Percentiles rank a stretch among this genome's conserved stretches.
These are phyloP conservation scores for Prillingera fragicola DNA, from an alignment of 1,284 basidiomycete genomes.

Conservation along the genomic window DNA sequence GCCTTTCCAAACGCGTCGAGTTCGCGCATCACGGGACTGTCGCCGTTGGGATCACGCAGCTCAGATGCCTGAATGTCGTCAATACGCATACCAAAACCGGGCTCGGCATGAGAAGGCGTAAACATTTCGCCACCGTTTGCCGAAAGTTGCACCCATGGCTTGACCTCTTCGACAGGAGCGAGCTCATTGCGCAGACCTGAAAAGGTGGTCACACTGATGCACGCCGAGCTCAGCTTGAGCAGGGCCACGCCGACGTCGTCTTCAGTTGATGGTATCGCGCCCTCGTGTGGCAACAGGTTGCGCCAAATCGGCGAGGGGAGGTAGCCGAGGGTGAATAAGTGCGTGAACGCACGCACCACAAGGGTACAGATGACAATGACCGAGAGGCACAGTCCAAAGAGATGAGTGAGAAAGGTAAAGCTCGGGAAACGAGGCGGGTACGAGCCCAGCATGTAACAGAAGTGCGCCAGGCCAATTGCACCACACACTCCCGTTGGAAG, in stretches of 20 bases:
- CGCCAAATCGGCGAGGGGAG: conserved; percentile 35
- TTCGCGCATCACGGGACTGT: conserved; percentile 26
- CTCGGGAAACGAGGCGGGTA: conserved; percentile 41
- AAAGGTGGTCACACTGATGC: conserved; percentile 41
- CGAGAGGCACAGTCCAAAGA: conserved; percentile 40
- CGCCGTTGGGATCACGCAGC: conserved; percentile 26
- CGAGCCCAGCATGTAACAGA: conserved; percentile 35
- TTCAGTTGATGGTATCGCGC: conserved; percentile 31
- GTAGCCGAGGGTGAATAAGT: conserved; percentile 44
- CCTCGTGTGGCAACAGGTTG: conserved; percentile 42
- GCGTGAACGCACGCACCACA: conserved; percentile 38
- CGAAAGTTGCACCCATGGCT: conserved; percentile 36
- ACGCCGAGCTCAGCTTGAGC: conserved; percentile 44
- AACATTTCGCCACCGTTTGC: conserved; percentile 17
- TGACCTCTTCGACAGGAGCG: conserved; percentile 24
- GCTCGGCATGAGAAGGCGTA: no score
- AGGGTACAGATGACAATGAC: conserved; percentile 39
- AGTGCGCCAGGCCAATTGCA: conserved; percentile 36
- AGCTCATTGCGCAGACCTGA: conserved; percentile 45
- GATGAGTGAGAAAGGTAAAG: conserved; percentile 45
- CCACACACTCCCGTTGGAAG: conserved; percentile 45
- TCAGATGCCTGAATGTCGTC: conserved; percentile 36
- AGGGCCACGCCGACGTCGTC: conserved; percentile 46
- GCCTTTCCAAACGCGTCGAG: conserved; percentile 29
- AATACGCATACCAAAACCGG: conserved; percentile 39